phyloP scores from a whole-genome alignment of 2,329 filamentous ascomycete genomes.

The Cercospora berteroae region DNA sequence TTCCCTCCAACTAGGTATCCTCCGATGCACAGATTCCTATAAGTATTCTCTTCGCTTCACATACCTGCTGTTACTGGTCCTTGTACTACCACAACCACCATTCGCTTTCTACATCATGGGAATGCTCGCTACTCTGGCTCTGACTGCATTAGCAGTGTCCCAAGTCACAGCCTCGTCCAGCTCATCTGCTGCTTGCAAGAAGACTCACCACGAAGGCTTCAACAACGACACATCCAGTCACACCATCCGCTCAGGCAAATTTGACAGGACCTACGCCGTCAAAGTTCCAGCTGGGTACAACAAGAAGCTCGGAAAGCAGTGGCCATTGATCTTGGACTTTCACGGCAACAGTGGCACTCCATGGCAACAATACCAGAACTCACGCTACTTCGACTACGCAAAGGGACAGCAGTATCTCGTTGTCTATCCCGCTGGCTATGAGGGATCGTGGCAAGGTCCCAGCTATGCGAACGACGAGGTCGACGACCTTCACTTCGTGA shows the following conservation, averaged over 20 bases:
- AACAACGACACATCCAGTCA: conserved; percentile 21
- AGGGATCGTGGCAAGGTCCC: conserved; percentile 43
- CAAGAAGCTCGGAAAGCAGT: conserved; percentile 16
- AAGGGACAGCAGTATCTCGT: conserved; percentile 48
- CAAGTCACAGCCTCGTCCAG: conserved; percentile 6
- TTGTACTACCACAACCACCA: background rate
- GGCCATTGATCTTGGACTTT: conserved; percentile 49
- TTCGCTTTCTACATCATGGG: background rate
- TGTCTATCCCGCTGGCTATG: conserved; percentile 49
- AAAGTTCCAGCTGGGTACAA: conserved; percentile 31
- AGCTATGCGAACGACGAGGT: conserved; percentile 39
- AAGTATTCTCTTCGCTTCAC: background rate
- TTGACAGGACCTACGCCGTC: conserved; percentile 29
- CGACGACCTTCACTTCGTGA: conserved; percentile 48
- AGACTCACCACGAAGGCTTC: conserved; percentile 21
- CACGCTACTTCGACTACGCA: conserved; percentile 47
- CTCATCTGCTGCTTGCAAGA: background rate
- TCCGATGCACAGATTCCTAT: background rate
- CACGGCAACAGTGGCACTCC: conserved; percentile 44
- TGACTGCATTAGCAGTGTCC: conserved; percentile 5
- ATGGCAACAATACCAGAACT: conserved; percentile 43
- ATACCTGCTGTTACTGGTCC: background rate
- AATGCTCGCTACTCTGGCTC: background rate
- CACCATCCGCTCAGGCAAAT: conserved; percentile 21
- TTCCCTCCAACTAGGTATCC: background rate